phyloP scores from a whole-genome alignment of 345 rosid genomes.

The Populus ilicifolia region DNA sequence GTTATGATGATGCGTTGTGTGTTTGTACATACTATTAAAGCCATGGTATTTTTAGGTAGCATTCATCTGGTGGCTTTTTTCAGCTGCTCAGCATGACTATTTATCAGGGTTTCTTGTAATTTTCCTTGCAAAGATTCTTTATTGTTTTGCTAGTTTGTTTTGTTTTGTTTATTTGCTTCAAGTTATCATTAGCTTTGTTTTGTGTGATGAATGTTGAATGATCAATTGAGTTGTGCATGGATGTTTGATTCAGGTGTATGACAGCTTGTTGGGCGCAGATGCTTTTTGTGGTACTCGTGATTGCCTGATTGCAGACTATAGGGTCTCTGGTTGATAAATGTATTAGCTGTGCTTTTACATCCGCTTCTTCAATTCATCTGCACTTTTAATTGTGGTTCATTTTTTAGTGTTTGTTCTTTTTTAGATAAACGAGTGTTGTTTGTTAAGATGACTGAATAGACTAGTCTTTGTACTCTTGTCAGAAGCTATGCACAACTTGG shows the following conservation, averaged over 20 bases:
- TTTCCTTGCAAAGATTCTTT: background rate
- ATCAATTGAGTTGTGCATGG: conserved; percentile 69
- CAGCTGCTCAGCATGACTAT: background rate
- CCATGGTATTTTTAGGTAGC: background rate
- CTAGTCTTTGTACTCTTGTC: conserved; percentile 40
- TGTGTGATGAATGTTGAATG: conserved; percentile 33
- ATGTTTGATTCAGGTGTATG: conserved; percentile 91
- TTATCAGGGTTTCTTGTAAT: background rate
- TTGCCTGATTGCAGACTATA: conserved; percentile 68
- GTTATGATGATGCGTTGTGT: too few species aligned
- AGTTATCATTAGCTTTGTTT: conserved; percentile 19
- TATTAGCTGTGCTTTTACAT: conserved; percentile 60
- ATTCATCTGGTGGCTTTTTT: background rate
- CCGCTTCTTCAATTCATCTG: conserved; percentile 50
- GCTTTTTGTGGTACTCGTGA: conserved; percentile 94
- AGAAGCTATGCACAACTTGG: conserved; percentile 31
- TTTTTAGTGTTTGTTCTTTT: conserved; percentile 16
- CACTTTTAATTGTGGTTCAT: conserved; percentile 50
- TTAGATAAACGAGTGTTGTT: conserved; percentile 33
- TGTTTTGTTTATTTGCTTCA: background rate
- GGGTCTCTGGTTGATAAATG: conserved; percentile 77
- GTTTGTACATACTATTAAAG: background rate
- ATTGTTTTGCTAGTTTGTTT: background rate
- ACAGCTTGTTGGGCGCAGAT: conserved; percentile 90
- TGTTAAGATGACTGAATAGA: conserved; percentile 44